phyloP scores from a whole-genome alignment of 768 basidiomycete species.

The Jaapia argillacea region DNA sequence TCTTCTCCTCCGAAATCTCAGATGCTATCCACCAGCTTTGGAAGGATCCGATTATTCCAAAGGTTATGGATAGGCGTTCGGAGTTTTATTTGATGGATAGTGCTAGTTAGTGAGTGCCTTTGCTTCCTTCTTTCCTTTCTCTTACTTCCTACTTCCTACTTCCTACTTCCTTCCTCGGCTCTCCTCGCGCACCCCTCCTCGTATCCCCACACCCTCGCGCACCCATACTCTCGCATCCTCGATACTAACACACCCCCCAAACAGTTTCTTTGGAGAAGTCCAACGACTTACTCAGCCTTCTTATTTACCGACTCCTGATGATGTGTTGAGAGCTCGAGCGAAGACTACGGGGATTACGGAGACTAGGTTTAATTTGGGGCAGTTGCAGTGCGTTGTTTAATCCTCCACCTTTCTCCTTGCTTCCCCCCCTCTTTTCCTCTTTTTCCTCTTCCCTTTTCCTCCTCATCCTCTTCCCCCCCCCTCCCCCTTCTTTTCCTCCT shows the following conservation, averaged over 20 bases:
- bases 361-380: slow-evolving; percentile 70
- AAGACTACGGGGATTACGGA: slow-evolving; percentile 90
- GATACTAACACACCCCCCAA: neutral
- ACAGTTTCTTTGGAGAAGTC: slow-evolving; percentile 80
- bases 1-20: slow-evolving; percentile 55
- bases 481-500: neutral
- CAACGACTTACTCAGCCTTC: slow-evolving; percentile 70
- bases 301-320: slow-evolving; percentile 81
- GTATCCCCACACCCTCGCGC: neutral
- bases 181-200: neutral
- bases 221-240: neutral
- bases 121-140: neutral
- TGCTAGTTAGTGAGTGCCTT: slow-evolving; percentile 66
- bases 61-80: slow-evolving; percentile 44
- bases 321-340: slow-evolving; percentile 79
- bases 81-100: slow-evolving; percentile 95
- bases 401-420: neutral
- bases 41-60: slow-evolving; percentile 51
- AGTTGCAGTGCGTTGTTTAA: slow-evolving; percentile 19
- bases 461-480: too few species aligned
- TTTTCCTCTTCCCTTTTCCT: too few species aligned
- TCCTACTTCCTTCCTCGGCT: neutral
- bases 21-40: slow-evolving; percentile 59
- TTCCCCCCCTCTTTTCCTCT: neutral
- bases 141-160: neutral